A percentile compares a stretch with the other conserved stretches of the same genome.
These are phyloP conservation scores for Candida xyloterini DNA, from an alignment of 805 yeast genomes.

Conservation along the genomic window DNA sequence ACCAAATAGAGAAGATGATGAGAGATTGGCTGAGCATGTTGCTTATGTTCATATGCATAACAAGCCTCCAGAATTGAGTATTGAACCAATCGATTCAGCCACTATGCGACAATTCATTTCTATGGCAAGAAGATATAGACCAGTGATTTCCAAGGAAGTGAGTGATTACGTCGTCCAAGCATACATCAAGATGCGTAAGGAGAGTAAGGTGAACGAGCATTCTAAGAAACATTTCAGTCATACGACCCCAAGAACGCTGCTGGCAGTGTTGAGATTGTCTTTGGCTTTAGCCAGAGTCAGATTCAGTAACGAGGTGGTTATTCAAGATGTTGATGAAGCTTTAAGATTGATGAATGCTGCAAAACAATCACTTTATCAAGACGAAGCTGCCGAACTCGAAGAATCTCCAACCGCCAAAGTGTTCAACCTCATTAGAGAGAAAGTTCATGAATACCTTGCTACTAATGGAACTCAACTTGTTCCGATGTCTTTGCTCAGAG, in stretches of 20 bases:
- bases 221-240: constrained; percentile 80
- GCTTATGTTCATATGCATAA: constrained; percentile 94
- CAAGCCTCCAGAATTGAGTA: constrained; percentile 74
- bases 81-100: constrained; percentile 72
- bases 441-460: constrained; percentile 26
- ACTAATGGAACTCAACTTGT: constrained; percentile 34
- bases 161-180: constrained; percentile 83
- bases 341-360: constrained; percentile 81
- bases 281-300: constrained; percentile 93
- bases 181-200: constrained; percentile 90
- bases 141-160: constrained; percentile 77
- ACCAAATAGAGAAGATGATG: constrained; percentile 78
- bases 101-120: constrained; percentile 86
- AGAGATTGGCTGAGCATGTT: constrained; percentile 86
- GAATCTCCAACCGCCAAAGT: constrained; percentile 71
- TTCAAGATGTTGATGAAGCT: constrained; percentile 93
- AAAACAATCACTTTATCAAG: constrained; percentile 71
- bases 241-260: constrained; percentile 90
- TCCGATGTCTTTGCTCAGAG: constrained; percentile 49
- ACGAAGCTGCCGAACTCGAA: constrained; percentile 47
- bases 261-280: constrained; percentile 87
- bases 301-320: constrained; percentile 66
- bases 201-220: constrained; percentile 74
- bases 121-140: constrained; percentile 79
- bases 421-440: constrained; percentile 62